Evolutionary conservation across 2,329 filamentous ascomycete species (phyloP), one percentile per base, ranked within the genome.

Genomic region (Fusarium vanettenii): DNA sequence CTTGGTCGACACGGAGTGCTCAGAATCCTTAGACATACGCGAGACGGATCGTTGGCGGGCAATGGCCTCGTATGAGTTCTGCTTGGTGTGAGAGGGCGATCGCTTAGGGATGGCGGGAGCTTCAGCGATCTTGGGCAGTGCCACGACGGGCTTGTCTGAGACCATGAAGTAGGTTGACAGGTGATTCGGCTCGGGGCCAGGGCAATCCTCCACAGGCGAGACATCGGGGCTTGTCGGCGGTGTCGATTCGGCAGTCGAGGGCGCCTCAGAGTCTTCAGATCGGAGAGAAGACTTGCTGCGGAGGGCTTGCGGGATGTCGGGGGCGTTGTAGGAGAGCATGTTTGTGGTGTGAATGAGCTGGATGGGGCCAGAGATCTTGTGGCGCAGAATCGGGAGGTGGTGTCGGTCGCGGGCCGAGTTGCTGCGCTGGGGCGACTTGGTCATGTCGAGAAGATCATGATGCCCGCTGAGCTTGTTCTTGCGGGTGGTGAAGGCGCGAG

Each of bases 261-360:
- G 84, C 67, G 90, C 90, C 77, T 96, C 94, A 6, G 92, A 95
- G 74, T 96, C 94, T 69, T 91, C 91, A 59, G 92, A 93, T 76
- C 89, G 88, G 68, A 83, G 85, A 4, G 88, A 86, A 8, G 85
- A 86, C 78, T 86, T 87, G 80, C 86, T 86, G 43, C 89, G 70
- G 27, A 77, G 78, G n/a, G 75, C 82, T 80, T 80, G 88, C 52
- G 86, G 86, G 72, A 98, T 92, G 81, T 98, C 93, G 60, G 96
- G 96, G 11, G 97, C 95, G 81, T 96, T 96, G 88, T 98, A 98
- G 9, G 95, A 95, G 64, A 98, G 92, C 90, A 97, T 95, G 84
- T 98, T 99, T 77, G 97, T 98, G 6, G 96, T 98, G 69, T 97
- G 97, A 59, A 98, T 87, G 73, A 99, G 89, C 83, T 95, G 92